Percentiles rank a stretch among this genome's conserved stretches.
Evolutionary conservation across 148 eudicot genomes (phyloP).

Genomic region (Silene latifolia): DNA sequence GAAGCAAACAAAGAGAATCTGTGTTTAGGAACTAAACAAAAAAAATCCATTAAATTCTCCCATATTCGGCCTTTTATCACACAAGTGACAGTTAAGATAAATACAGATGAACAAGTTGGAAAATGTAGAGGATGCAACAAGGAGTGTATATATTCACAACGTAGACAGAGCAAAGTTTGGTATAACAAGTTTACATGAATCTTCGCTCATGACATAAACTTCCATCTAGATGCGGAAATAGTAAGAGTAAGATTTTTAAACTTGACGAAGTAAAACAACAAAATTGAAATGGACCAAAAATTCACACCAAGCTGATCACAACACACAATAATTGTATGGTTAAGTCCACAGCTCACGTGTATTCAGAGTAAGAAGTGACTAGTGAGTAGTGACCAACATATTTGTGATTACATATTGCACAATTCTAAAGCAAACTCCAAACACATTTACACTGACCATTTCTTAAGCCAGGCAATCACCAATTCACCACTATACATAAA

Average conservation of each 20-base stretch:
- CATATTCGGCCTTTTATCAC: not conserved
- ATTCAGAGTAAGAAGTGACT: not conserved
- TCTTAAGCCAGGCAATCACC: not conserved
- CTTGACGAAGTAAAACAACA: too few relatives aligned
- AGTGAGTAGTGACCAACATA: not conserved
- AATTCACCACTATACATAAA: not conserved
- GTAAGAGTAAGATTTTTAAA: too few relatives aligned
- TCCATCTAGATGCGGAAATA: too few relatives aligned
- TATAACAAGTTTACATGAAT: not conserved
- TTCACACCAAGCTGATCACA: not conserved
- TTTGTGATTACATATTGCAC: not conserved
- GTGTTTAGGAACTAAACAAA: not conserved
- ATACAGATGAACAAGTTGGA: not conserved
- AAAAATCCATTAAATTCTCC: not conserved
- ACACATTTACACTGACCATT: not conserved
- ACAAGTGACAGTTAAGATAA: not conserved
- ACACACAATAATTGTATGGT: not conserved
- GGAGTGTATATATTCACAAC: not conserved
- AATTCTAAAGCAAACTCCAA: not conserved
- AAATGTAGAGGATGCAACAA: not conserved
- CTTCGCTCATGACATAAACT: too few relatives aligned
- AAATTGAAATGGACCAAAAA: not conserved
- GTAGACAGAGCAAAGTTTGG: not conserved
- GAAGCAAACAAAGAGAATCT: not conserved
- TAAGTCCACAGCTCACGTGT: not conserved